phyloP scores from a whole-genome alignment of 2,329 filamentous ascomycete genomes.

The Gaeumannomyces sp. region DNA sequence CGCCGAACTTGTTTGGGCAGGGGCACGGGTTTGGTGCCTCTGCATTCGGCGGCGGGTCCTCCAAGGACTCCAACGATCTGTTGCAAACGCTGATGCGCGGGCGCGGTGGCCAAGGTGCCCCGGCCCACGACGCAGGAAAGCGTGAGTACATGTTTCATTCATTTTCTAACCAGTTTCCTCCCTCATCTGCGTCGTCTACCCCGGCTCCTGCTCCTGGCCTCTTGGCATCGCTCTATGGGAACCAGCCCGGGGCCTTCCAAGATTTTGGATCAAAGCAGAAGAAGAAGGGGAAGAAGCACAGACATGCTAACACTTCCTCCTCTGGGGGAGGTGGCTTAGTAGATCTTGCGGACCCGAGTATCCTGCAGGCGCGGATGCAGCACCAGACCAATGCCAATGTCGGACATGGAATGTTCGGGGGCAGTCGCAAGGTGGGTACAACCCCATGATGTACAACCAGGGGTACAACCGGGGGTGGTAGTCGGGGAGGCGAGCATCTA shows the following conservation, averaged over 20 bases:
- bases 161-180: constrained; percentile 79
- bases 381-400: constrained; percentile 75
- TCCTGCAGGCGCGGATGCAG: constrained; percentile 96
- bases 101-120: constrained; percentile 53
- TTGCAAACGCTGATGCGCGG: constrained; percentile 77
- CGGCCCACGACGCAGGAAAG: constrained; percentile 82
- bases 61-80: constrained; percentile 70
- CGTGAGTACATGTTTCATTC: constrained; percentile 91
- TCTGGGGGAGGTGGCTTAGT: constrained; percentile 98
- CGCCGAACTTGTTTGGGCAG: constrained; percentile 91
- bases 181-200: constrained; percentile 69
- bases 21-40: constrained; percentile 43
- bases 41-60: constrained; percentile 64
- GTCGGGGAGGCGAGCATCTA: constrained; percentile 21
- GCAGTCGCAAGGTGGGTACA: constrained; percentile 93
- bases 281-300: constrained; percentile 99
- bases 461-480: constrained; percentile 62
- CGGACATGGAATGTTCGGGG: constrained; percentile 84
- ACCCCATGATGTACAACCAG: constrained; percentile 76
- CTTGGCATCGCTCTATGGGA: constrained; percentile 86
- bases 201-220: constrained; percentile 85
- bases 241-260: constrained; percentile 79
- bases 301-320: constrained; percentile 99
- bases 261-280: constrained; percentile 95
- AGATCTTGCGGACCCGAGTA: constrained; percentile 99